These are phyloP conservation scores for Mitragyna speciosa DNA, from an alignment of 257 asterid species.

Conservation along the genomic window DNA sequence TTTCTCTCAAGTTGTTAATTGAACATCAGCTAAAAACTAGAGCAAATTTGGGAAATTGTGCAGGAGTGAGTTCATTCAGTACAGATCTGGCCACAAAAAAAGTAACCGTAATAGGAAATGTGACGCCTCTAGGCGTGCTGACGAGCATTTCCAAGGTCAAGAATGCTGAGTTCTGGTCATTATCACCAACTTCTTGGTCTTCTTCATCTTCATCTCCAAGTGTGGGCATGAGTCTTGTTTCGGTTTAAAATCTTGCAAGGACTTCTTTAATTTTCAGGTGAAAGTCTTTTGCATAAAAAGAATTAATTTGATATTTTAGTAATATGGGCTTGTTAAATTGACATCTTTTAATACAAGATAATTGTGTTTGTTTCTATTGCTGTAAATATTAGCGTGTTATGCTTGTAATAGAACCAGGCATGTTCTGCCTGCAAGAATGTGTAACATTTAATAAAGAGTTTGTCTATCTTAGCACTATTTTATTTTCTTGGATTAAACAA, in stretches of 20 bases:
- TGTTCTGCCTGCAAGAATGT: background rate
- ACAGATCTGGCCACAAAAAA: conserved; percentile 74
- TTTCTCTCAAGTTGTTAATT: background rate
- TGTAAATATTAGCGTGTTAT: conserved; percentile 11
- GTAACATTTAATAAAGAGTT: background rate
- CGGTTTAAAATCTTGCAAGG: background rate
- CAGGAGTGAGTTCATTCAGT: conserved; percentile 79
- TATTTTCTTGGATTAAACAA: conserved; percentile 43
- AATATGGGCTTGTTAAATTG: background rate
- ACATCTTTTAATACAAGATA: background rate
- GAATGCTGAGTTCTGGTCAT: conserved; percentile 78
- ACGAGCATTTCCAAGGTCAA: conserved; percentile 77
- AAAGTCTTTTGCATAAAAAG: background rate
- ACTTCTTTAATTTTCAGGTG: background rate
- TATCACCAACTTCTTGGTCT: conserved; percentile 38
- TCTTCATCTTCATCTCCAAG: conserved; percentile 28
- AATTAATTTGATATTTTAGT: background rate
- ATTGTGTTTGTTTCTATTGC: background rate
- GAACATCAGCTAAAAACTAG: background rate
- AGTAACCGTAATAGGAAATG: conserved; percentile 70
- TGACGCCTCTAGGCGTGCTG: conserved; percentile 66
- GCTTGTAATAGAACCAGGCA: background rate
- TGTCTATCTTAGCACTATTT: conserved; percentile 19
- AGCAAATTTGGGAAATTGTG: conserved; percentile 11
- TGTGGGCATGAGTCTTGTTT: conserved; percentile 6